These are phyloP conservation scores for Angomonas desouzai DNA, from an alignment of 208 protist species.

Conservation along the genomic window DNA sequence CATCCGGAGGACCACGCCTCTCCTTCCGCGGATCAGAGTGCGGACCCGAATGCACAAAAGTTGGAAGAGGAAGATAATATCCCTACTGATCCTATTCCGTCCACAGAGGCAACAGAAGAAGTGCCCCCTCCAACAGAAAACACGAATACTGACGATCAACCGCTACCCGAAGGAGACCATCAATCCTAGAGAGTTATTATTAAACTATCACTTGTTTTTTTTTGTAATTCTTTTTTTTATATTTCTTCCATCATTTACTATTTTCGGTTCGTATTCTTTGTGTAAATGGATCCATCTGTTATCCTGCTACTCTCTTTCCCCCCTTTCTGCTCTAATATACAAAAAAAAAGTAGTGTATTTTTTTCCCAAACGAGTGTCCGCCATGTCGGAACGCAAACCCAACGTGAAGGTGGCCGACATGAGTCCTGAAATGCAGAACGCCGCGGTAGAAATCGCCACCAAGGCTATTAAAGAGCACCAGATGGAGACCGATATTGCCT, in stretches of 20 bases:
- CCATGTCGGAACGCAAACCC: conserved; percentile 79
- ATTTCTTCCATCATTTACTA: neutral
- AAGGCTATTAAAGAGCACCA: conserved; percentile 98
- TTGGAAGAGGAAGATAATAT: neutral
- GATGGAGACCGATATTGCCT: conserved; percentile 99
- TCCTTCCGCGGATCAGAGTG: neutral
- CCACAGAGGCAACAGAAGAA: neutral
- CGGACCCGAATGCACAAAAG: neutral
- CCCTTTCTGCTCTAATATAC: neutral
- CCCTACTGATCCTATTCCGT: neutral
- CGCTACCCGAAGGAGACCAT: neutral
- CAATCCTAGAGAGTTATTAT: neutral
- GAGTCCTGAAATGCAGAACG: conserved; percentile 95
- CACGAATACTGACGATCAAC: neutral
- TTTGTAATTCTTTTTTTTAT: conserved; percentile 9
- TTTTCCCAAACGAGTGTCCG: neutral
- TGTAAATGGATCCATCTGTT: neutral
- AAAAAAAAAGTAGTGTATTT: conserved; percentile 2
- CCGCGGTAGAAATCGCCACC: conserved; percentile 96
- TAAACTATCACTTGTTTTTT: conserved; percentile 2
- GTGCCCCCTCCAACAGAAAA: neutral
- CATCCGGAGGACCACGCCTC: no score
- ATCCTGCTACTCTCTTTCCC: neutral
- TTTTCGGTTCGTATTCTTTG: neutral
- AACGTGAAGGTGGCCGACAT: conserved; percentile 95